Base-by-base conservation (phyloP, 2,329 filamentous ascomycete genomes). In the Fusarium globosum region DNA sequence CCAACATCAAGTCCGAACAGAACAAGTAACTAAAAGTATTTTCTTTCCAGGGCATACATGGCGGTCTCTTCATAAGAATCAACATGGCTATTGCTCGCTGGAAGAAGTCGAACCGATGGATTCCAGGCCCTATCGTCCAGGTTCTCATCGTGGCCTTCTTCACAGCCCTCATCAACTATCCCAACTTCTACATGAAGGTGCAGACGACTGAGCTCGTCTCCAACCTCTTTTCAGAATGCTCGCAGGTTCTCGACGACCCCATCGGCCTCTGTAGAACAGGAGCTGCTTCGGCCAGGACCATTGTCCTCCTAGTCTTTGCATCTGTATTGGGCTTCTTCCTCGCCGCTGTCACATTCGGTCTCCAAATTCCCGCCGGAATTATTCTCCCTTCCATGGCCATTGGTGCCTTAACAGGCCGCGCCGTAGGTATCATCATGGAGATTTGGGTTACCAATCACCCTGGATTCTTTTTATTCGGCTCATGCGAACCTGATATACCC, bases 331-430 rank as follows among this genome's bases (percentile, higher is more conserved):
- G 95, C 65, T 96, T 97, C 83, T 88, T 95, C 73, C 89, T 99
- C 20, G 91, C 96, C 16, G 90, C 92, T 62, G 88, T 97, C 71
- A 98, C 96, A 0, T 99, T 99, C 80, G 96, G 96, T 48, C 88
- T 98, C 12, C 94, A 97, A 42, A 94, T 99, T 56, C 96, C 96
- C 14, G 96, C 96, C 5, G 96, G 96, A 51, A 97, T 99, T 73
- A 95, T 99, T 68, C 88, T 99, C 4, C 96, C 96, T 3, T 97
- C 96, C 18, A 96, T 99, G 90, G 95, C 96, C 49, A 96, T 99
- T 65, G 96, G 96, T 35, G 96, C 96, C 15, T 87, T 98, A 11
- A 94, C 93, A 61, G 96, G 96, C 30, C 93, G 96, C 43, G 95
- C 95, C 18, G 87, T 98, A 23, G 96, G 96, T 42, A 94, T 98